Evolutionary conservation across 129 eudicot genomes (phyloP).

Genomic region (Escallonia herrerae): DNA sequence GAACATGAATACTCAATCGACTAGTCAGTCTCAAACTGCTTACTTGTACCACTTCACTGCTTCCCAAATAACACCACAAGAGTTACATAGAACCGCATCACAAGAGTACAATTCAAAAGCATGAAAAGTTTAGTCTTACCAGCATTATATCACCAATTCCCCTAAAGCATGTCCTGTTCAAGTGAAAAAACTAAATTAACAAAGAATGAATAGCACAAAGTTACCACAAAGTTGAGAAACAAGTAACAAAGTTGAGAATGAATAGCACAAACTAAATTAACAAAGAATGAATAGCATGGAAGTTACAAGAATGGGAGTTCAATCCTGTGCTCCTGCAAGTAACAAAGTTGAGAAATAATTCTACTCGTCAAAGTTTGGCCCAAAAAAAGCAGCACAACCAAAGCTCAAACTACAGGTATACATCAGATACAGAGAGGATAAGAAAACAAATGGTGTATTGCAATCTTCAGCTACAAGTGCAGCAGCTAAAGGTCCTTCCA

Average conservation of each 20-base stretch:
- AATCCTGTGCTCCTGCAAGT: not conserved
- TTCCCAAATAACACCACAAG: not conserved
- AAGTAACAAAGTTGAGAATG: no score
- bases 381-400: not conserved
- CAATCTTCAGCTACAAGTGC: not conserved
- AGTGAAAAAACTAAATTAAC: no score
- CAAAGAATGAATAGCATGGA: no score
- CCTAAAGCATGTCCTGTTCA: not conserved
- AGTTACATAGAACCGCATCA: no score
- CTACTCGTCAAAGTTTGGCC: not conserved
- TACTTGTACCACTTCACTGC: not conserved
- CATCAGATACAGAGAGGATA: not conserved
- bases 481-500: not conserved
- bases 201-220: no score
- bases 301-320: not conserved
- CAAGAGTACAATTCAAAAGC: no score
- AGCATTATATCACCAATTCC: not conserved
- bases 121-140: not conserved
- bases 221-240: no score
- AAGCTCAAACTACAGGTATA: not conserved
- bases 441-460: not conserved
- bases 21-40: not conserved
- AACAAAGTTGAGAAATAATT: not conserved
- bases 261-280: no score
- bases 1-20: not conserved